Base-by-base conservation (phyloP, 2,329 filamentous ascomycete genomes). In the Alternaria triticimaculans region DNA sequence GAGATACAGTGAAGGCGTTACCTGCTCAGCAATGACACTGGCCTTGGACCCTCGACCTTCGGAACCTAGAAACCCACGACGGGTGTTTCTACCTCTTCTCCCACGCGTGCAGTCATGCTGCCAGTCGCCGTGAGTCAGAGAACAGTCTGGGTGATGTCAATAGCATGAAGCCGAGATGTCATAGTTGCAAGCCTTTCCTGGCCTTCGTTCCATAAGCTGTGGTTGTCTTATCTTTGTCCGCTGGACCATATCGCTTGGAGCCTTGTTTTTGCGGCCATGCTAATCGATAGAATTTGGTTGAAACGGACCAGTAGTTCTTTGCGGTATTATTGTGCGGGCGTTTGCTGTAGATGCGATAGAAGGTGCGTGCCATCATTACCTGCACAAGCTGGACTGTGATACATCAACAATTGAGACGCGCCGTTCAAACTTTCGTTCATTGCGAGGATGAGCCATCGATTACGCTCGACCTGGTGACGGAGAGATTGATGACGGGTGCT, bases 1-100 rank as follows among this genome's bases (percentile, higher is more conserved):
- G 28, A 37, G 49, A 26, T 21, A 20, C n/a, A 20, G 43, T 45
- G 43, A 11, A 37, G 18, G 21, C n/a, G 18, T 33, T 18, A 23
- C 21, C 49, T 9, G 28, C 28, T 48, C 26, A 60, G 18, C 51
- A 50, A 28, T 56, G 25, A 56, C 23, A 48, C 41, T 43, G 12
- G 51, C 33, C 50, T 49, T 33, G 44, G 21, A 18, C 33, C n/a
- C 23, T 33, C 25, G 4, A 60, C 41, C 26, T 55, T 60, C n/a
- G 41, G 50, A n/a, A 55, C 55, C 41, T 48, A 48, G 41, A 60
- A 60, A 20, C 58, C 58, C 25, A 60, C 41, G 18, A 60, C 41
- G 20, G 55, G 21, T 43, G 58, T 60, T 18, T 50, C 50, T 5
- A 56, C 50, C 5, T 44, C 53, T 23, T 54, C 21, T 51, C 60